phyloP scores from a whole-genome alignment of 805 yeast species.

The Komagataella populi region DNA sequence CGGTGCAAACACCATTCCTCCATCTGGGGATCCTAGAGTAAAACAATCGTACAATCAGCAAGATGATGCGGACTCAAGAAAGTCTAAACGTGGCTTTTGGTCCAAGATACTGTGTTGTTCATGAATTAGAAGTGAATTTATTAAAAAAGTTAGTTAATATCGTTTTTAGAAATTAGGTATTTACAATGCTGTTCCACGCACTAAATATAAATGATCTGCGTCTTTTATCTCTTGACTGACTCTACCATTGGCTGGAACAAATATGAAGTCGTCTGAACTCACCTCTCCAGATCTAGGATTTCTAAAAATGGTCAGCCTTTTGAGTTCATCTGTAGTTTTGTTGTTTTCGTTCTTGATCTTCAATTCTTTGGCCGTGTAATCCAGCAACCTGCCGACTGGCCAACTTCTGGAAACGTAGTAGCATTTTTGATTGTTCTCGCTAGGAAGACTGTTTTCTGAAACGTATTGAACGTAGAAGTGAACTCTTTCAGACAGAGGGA shows the following conservation, averaged over 20 bases:
- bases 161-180: background rate
- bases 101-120: constrained; percentile 1
- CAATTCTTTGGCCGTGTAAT: constrained; percentile 32
- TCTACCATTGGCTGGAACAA: constrained; percentile 23
- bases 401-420: constrained; percentile 35
- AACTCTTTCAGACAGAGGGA: constrained; percentile 28
- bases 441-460: constrained; percentile 12
- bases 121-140: background rate
- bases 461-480: constrained; percentile 34
- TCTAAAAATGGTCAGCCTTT: constrained; percentile 34
- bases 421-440: constrained; percentile 15
- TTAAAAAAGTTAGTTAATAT: background rate
- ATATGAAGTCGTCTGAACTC: constrained; percentile 12
- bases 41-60: background rate
- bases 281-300: constrained; percentile 3
- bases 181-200: constrained; percentile 26
- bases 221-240: constrained; percentile 25
- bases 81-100: background rate
- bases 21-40: background rate
- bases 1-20: background rate
- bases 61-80: background rate
- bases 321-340: constrained; percentile 22
- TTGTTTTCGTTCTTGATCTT: constrained; percentile 37
- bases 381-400: constrained; percentile 49
- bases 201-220: constrained; percentile 38